Evolutionary conservation across 1,139 yeast species (phyloP).

Genomic region (Geotrichum cucujoidarum): DNA sequence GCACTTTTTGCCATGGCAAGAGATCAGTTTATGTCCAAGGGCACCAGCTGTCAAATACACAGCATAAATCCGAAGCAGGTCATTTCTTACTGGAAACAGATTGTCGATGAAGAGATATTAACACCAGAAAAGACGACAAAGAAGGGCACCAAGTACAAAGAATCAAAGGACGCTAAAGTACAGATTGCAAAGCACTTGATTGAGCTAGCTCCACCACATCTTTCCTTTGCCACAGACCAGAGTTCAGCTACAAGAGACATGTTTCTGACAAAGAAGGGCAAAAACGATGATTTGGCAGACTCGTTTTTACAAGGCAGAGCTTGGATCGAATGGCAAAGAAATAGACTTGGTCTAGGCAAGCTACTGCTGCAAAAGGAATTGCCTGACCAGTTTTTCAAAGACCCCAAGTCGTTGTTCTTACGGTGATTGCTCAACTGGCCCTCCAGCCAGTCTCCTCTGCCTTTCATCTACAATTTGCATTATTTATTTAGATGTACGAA

Average conservation of each 20-base stretch:
- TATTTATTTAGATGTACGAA: no score
- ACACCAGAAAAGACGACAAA: not conserved
- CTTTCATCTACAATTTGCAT: no score
- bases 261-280: slow-evolving; percentile 29
- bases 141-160: slow-evolving; percentile 6
- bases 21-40: no score
- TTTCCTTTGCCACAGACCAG: no score
- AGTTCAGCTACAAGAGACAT: not conserved
- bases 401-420: no score
- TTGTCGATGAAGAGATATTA: not conserved
- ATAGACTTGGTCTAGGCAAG: no score
- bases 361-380: no score
- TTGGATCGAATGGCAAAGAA: slow-evolving; percentile 47
- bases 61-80: slow-evolving; percentile 14
- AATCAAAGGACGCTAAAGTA: slow-evolving; percentile 9
- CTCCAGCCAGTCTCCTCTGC: no score
- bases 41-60: slow-evolving; percentile 12
- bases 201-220: no score
- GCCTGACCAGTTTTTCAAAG: no score
- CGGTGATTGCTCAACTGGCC: no score
- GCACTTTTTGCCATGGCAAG: slow-evolving; percentile 19
- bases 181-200: slow-evolving; percentile 3
- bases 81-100: slow-evolving; percentile 11
- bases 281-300: slow-evolving; percentile 60
- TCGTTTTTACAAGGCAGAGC: slow-evolving; percentile 54